Base-by-base conservation (phyloP, 2,329 filamentous ascomycete genomes). In the Cladosporium colombiae region DNA sequence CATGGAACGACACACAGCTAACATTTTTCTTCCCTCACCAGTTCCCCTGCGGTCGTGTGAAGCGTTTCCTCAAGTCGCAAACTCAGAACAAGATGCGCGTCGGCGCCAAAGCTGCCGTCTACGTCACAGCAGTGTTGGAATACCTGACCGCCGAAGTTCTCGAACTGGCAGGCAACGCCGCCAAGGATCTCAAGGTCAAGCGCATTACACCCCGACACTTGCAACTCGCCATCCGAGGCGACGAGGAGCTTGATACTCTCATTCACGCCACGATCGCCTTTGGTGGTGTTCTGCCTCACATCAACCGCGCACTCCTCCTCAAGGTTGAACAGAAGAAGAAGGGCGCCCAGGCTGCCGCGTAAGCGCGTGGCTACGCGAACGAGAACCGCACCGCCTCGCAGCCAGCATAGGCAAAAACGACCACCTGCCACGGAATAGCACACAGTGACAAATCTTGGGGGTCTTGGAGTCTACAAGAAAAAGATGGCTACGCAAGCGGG, bases 1-100 rank as follows among this genome's bases (percentile, higher is more conserved):
- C 44, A 35, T 33, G 59, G 31, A 63, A 60, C 61, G 40, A 29
- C 53, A 37, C 56, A 29, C 27, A 60, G 40, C 53, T 62, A 66
- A 62, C 64, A 56, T 25, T 50, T n/a, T 14, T 53, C 62, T 31
- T 66, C 65, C 35, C 50, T 71, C 37, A 71, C 67, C 78, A 99
- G 95, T 99, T 99, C 81, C 95, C 95, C 68, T 99, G 95, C 80
- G 95, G 95, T 83, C 95, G 95, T 90, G 95, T 99, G 82, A 99
- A 99, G 91, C 93, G 95, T 84, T 98, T 98, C 85, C 86, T 99
- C 79, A 97, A 98, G 88, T 93, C 92, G 81, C 97, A 97, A 84
- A 98, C 95, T 59, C 95, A 98, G 80, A 96, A 97, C 84, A 98
- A 98, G 86, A 98, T 97, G 92, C 94, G 95, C 82, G 96, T 99